These are phyloP conservation scores for Verticillium isaacii DNA, from an alignment of 2,329 filamentous ascomycete genomes.

Conservation along the genomic window DNA sequence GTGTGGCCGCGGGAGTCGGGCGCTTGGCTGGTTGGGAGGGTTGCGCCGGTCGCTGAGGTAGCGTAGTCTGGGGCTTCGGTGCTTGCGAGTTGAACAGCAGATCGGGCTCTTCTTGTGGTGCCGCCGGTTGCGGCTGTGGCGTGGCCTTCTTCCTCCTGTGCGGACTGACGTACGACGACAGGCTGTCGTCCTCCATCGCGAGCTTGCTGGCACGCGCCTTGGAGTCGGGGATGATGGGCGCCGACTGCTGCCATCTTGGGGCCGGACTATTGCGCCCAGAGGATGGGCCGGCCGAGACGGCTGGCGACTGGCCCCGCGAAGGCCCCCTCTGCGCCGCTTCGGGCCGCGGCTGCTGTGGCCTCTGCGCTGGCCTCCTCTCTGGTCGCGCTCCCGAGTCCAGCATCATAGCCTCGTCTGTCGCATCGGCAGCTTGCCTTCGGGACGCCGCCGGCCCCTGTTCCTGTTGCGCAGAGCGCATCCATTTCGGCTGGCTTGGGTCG, in stretches of 20 bases:
- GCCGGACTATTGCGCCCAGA: conserved; percentile 36
- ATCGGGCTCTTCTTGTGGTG: conserved; percentile 48
- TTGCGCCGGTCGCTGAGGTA: conserved; percentile 32
- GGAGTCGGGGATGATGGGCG: conserved; percentile 40
- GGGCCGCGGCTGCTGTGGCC: conserved; percentile 26
- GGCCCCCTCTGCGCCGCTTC: conserved; percentile 19
- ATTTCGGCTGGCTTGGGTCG: conserved; percentile 81
- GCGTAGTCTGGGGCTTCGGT: conserved; percentile 26
- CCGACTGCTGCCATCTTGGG: conserved; percentile 56
- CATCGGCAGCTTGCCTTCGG: conserved; percentile 23
- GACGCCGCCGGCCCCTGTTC: conserved; percentile 29
- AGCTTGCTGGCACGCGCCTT: conserved; percentile 65
- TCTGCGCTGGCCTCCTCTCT: conserved; percentile 30
- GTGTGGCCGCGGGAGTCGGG: conserved; percentile 26
- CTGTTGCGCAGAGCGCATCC: conserved; percentile 77
- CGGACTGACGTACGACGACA: conserved; percentile 83
- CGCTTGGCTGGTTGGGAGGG: conserved; percentile 27
- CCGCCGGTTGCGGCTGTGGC: conserved; percentile 38
- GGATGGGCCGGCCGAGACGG: conserved; percentile 38
- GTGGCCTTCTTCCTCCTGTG: conserved; percentile 70
- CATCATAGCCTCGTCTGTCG: conserved; percentile 74
- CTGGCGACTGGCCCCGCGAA: conserved; percentile 42
- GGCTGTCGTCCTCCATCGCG: conserved; percentile 71
- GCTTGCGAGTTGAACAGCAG: conserved; percentile 53
- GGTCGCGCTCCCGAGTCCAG: conserved; percentile 62